Conservation (phyloP, 208 protist genomes). For the Angomonas ambiguus region DNA sequence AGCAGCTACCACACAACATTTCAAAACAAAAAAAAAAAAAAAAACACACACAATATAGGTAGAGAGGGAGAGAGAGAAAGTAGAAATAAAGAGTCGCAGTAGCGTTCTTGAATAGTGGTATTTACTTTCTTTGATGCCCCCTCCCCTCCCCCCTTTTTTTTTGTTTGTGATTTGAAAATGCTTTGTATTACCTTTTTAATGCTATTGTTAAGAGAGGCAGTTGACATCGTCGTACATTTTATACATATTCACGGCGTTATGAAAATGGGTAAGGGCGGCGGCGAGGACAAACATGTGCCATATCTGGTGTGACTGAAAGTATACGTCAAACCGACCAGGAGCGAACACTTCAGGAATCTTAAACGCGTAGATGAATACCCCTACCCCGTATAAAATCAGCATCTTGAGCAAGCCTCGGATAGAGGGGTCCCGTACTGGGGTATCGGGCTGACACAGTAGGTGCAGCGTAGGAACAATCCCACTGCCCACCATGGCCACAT, state of each 20-base stretch:
- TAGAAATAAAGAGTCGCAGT: background rate
- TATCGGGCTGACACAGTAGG: constrained; percentile 41
- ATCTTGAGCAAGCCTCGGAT: constrained; percentile 53
- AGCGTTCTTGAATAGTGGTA: background rate
- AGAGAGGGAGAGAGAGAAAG: no score
- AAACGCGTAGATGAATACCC: constrained; percentile 80
- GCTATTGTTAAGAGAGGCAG: constrained; percentile 11
- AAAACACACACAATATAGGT: no score
- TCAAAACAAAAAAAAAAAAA: constrained; percentile 2
- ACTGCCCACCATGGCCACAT: constrained; percentile 69
- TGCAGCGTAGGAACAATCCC: constrained; percentile 66
- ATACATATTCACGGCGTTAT: constrained; percentile 67
- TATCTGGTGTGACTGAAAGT: constrained; percentile 69
- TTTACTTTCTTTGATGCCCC: background rate
- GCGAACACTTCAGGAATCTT: constrained; percentile 66
- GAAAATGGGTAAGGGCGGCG: constrained; percentile 69
- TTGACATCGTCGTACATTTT: constrained; percentile 30
- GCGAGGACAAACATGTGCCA: constrained; percentile 82
- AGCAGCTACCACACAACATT: background rate
- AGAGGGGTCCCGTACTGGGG: constrained; percentile 32
- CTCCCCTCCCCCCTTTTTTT: background rate
- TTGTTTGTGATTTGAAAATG: background rate
- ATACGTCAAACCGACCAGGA: constrained; percentile 71
- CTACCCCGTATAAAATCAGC: constrained; percentile 67
- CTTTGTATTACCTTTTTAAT: background rate